Evolutionary conservation across 306 rosid species (phyloP), one percentile per base, ranked within the genome.

Genomic region (Amphicarpaea edgeworthii): DNA sequence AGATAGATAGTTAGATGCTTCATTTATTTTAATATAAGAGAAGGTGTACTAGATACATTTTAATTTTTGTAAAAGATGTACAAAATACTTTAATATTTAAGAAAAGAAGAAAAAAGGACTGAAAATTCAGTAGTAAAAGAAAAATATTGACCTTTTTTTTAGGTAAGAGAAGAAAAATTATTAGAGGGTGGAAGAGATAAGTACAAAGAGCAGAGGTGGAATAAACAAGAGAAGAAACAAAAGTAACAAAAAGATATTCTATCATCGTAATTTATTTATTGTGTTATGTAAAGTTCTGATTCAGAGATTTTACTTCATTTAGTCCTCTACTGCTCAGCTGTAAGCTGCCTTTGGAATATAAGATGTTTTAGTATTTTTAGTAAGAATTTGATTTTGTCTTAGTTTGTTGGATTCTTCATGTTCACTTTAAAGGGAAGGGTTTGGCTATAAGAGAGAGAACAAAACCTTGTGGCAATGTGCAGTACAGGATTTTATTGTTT

Each of bases 321-420:
- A 28, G 5, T 26, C 12, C 17, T 60, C 38, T 7, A 34, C 1
- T 41, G 34, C 6, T 34, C 1, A 0, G 38, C 38, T 34, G 40
- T 26, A 7, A 58, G 40, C 64, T 58, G 34, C 40, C 34, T 58
- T 58, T 58, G 40, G 40, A 58, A 58, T 24, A 58, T 24, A 58
- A 26, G 64, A 7, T 24, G 16, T 24, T 23, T 14, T 50, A 17
- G 34, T 5, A 24, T 24, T 58, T 28, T 28, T 28, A 28, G 32
- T 1, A 28, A 28, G 32, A 28, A 28, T 28, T 28, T 3, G 19
- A 17, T 58, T 57, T 57, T 55, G 17, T 24, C 38, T 7, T 26
- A 58, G 38, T 58, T 58, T 14, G 40, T 24, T 58, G 23, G 40
- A 24, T 58, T 26, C 32, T 26, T 34, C 8, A 34, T 14, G 64